Percentiles rank a stretch among this genome's conserved stretches.
phyloP scores from a whole-genome alignment of 192 early-diverging fungal species.

The Coemansia sp. region DNA sequence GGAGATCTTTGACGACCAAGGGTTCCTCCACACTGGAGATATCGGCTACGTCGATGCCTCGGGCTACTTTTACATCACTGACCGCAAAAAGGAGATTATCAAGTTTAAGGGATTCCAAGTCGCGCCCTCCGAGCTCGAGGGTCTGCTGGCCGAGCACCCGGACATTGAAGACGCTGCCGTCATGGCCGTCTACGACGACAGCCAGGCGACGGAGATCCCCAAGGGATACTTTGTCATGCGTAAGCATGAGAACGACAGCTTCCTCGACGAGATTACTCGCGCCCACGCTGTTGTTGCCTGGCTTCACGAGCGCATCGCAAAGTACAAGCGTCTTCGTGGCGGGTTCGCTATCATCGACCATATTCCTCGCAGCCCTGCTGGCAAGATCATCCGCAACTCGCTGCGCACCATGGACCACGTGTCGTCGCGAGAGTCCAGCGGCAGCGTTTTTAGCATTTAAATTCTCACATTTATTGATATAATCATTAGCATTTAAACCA shows the following conservation, averaged over 20 bases:
- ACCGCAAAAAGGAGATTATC: slow-evolving; percentile 88
- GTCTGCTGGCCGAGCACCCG: slow-evolving; percentile 68
- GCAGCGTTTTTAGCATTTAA: slow-evolving; percentile 9
- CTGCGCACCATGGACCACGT: slow-evolving; percentile 56
- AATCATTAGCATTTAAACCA: not conserved
- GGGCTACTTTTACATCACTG: slow-evolving; percentile 67
- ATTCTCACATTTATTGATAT: not conserved
- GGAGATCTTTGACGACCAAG: slow-evolving; percentile 70
- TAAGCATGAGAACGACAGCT: slow-evolving; percentile 29
- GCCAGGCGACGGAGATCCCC: slow-evolving; percentile 76
- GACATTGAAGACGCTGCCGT: slow-evolving; percentile 70
- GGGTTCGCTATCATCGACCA: slow-evolving; percentile 70
- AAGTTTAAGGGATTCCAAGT: slow-evolving; percentile 85
- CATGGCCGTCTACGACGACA: slow-evolving; percentile 64
- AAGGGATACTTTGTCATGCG: slow-evolving; percentile 72
- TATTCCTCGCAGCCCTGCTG: slow-evolving; percentile 77
- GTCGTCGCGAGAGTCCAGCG: slow-evolving; percentile 22
- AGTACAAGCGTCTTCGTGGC: slow-evolving; percentile 79
- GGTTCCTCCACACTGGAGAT: slow-evolving; percentile 85
- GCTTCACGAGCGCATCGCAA: slow-evolving; percentile 64
- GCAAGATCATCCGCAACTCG: slow-evolving; percentile 82
- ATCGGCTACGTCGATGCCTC: slow-evolving; percentile 67
- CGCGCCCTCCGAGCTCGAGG: slow-evolving; percentile 87
- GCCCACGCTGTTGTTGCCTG: slow-evolving; percentile 58
- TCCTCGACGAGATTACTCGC: slow-evolving; percentile 42